Base-by-base conservation (phyloP, 192 early-diverging fungal genomes). In the Coemansia asiatica region DNA sequence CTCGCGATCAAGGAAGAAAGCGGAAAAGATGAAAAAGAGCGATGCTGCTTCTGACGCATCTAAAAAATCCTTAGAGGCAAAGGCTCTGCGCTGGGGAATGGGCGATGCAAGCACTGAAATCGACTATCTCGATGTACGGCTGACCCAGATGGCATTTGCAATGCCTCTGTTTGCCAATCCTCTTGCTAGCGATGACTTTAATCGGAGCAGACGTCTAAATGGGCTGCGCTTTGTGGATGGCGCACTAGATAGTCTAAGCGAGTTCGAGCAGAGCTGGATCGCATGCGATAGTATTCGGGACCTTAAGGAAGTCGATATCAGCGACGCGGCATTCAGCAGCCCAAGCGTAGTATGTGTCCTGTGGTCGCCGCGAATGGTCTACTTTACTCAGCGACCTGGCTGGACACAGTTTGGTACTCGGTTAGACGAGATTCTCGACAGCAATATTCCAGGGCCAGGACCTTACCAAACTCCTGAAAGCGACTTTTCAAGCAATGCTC, bases 81-180 rank as follows among this genome's bases (percentile, higher is more conserved):
- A 64, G 26, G 75, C 75, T 9, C 71, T 77, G 48, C 75, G 76
- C 55, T 84, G 83, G 83, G 72, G 76, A 19, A 62, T 84, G 19
- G 79, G 79, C 59, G 83, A 84, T 64, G 80, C 75, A 35, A 75
- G 74, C 56, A 44, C 74, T 22, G 83, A 84, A 60, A 71, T 84
- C 33, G 75, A 81, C 55, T 75, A 84, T 50, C 28, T 84, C 54
- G 83, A 84, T 26, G 72, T 81, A 25, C 83, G 83, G n/a, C 60
- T 84, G 38, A 67, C 68, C 0, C 69, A 81, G 61, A 60, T 69
- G 66, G 44, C 80, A 7, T 84, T 81, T 47, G 51, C 49, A 8
- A 69, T 82, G 71, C 79, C 79, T 0, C 40, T 82, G 51, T 82
- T 82, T 67, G 61, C 62, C 26, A 68, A 73, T 22, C 44, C 73